Conservation (phyloP, 192 early-diverging fungal species). For the Coemansia brasiliensis region DNA sequence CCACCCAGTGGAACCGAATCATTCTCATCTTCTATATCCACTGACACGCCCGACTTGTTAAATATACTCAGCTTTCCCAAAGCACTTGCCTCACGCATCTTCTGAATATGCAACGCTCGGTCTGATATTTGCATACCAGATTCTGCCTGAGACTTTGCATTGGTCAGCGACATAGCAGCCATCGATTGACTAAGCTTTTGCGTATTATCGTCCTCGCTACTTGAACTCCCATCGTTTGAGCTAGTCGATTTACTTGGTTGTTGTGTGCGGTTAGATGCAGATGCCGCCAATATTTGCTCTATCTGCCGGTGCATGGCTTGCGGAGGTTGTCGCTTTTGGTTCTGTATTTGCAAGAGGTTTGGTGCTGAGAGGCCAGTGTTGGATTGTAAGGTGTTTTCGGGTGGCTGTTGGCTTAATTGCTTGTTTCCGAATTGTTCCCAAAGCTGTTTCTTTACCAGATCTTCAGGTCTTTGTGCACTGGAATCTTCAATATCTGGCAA, state of each 20-base stretch:
- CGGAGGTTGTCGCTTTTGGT: neutral
- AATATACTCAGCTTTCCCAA: constrained; percentile 30
- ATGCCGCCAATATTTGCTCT: neutral
- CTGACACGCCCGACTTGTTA: neutral
- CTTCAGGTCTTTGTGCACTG: neutral
- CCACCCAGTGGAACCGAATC: constrained; percentile 43
- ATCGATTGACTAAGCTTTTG: constrained; percentile 30
- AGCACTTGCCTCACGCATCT: constrained; percentile 44
- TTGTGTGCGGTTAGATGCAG: neutral
- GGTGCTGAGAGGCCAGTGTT: neutral
- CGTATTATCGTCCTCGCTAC: constrained; percentile 36
- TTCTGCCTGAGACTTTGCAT: neutral
- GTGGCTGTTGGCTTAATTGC: neutral
- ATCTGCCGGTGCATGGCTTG: constrained; percentile 5
- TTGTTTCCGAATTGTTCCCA: constrained; percentile 24
- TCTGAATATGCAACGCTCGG: constrained; percentile 43
- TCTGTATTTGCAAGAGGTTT: neutral
- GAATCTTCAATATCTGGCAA: no score
- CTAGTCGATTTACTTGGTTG: constrained; percentile 15
- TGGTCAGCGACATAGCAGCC: constrained; percentile 33
- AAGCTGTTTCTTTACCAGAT: constrained; percentile 10
- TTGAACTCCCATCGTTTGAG: constrained; percentile 26
- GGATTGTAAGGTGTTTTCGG: neutral
- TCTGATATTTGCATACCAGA: constrained; percentile 17
- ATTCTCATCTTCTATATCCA: constrained; percentile 25